A percentile compares a stretch with the other conserved stretches of the same genome.
phyloP scores from a whole-genome alignment of 106 monocot genomes.

The Platanthera guangdongensis region DNA sequence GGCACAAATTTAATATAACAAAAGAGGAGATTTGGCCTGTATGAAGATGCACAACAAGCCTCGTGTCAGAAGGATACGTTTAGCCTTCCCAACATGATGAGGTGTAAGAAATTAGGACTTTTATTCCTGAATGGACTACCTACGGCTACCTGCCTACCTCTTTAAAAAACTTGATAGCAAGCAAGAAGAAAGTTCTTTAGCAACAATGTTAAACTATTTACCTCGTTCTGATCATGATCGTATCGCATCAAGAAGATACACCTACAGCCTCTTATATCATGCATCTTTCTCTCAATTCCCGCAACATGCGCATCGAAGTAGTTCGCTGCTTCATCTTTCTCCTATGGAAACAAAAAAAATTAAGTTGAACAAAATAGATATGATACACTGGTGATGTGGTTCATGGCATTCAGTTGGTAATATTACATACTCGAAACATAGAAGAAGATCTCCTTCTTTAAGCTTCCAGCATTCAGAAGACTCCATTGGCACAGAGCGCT shows the following conservation, averaged over 20 bases:
- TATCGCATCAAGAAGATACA: slow-evolving; percentile 60
- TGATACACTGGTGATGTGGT: not conserved
- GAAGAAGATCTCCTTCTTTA: slow-evolving; percentile 53
- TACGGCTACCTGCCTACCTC: not conserved
- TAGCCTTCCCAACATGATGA: not conserved
- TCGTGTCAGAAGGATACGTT: too few species aligned
- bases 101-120: not conserved
- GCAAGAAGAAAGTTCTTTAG: not conserved
- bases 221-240: slow-evolving; percentile 49
- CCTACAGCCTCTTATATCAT: slow-evolving; percentile 82
- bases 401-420: not conserved
- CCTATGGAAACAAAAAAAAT: slow-evolving; percentile 20
- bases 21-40: not conserved
- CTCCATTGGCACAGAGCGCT: slow-evolving; percentile 60
- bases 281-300: slow-evolving; percentile 48
- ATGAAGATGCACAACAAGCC: not conserved
- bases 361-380: not conserved
- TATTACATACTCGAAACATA: slow-evolving; percentile 51
- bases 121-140: not conserved
- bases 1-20: too few species aligned
- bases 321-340: slow-evolving; percentile 35
- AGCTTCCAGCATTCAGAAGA: slow-evolving; percentile 58
- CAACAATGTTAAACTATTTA: slow-evolving; percentile 7
- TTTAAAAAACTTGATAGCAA: not conserved
- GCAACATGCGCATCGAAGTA: slow-evolving; percentile 63